These are phyloP conservation scores for Torulaspora pretoriensis DNA, from an alignment of 1,139 yeast species.

Conservation along the genomic window DNA sequence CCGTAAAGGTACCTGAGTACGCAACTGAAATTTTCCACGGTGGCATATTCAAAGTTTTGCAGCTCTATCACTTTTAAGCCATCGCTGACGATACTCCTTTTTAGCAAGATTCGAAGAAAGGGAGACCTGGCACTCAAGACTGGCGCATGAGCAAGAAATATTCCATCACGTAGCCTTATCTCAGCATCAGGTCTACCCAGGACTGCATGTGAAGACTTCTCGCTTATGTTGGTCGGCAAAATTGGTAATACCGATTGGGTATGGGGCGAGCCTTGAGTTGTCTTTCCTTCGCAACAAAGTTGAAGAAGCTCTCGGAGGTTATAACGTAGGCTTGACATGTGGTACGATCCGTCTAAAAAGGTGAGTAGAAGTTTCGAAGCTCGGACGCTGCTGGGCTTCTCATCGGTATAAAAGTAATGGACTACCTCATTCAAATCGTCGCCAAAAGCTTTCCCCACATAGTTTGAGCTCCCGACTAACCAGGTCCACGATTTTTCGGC, in stretches of 20 bases:
- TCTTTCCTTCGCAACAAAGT: not conserved
- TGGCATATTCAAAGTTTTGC: constrained; percentile 46
- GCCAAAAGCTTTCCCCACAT: not conserved
- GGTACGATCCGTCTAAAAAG: constrained; percentile 22
- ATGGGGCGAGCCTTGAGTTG: not conserved
- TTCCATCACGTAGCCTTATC: constrained; percentile 23
- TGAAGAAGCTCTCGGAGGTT: constrained; percentile 10
- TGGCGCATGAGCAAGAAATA: constrained; percentile 41
- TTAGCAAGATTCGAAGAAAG: constrained; percentile 56
- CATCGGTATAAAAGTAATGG: constrained; percentile 49
- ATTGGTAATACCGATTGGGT: too few species aligned
- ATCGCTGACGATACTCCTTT: constrained; percentile 49
- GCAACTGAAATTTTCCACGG: constrained; percentile 44
- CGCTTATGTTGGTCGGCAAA: not conserved
- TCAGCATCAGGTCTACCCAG: constrained; percentile 19
- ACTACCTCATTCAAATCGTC: constrained; percentile 15
- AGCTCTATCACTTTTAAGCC: constrained; percentile 39
- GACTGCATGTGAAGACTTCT: not conserved
- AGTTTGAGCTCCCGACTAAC: constrained; percentile 4
- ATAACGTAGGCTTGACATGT: constrained; percentile 15
- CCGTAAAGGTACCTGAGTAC: constrained; percentile 61
- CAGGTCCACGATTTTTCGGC: constrained; percentile 1
- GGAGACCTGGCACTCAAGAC: constrained; percentile 55
- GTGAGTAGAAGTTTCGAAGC: constrained; percentile 15
- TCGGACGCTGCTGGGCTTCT: constrained; percentile 18